phyloP scores from a whole-genome alignment of 805 yeast species.

The Metschnikowia sp. region DNA sequence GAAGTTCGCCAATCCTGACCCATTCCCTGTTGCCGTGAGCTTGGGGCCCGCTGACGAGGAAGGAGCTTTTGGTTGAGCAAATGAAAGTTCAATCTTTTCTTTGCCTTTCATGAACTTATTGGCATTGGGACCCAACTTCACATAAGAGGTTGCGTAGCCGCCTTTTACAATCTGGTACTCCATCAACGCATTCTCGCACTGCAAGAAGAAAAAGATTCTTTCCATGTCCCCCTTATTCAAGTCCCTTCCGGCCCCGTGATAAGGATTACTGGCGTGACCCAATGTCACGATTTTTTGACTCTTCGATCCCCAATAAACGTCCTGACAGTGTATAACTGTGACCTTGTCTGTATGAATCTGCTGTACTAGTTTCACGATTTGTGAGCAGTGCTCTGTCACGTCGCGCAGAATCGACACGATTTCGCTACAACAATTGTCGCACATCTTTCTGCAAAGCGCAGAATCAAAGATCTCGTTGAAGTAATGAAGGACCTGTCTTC shows the following conservation, averaged over 20 bases:
- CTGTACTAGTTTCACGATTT: constrained; percentile 58
- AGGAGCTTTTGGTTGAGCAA: constrained; percentile 28
- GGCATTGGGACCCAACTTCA: constrained; percentile 60
- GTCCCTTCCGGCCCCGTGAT: constrained; percentile 68
- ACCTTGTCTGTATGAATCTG: constrained; percentile 56
- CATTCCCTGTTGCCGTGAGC: constrained; percentile 13
- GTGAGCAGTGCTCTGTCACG: constrained; percentile 60
- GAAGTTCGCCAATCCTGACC: constrained; percentile 15
- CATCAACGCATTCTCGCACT: constrained; percentile 59
- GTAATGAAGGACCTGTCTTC: constrained; percentile 84
- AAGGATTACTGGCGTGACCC: constrained; percentile 59
- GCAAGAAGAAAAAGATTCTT: constrained; percentile 74
- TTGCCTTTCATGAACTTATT: constrained; percentile 42
- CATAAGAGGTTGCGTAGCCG: constrained; percentile 79
- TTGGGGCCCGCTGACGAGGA: constrained; percentile 2
- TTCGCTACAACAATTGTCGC: constrained; percentile 74
- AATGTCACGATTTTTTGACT: constrained; percentile 55
- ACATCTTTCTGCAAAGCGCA: constrained; percentile 59
- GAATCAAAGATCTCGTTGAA: constrained; percentile 82
- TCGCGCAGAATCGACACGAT: constrained; percentile 52
- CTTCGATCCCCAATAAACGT: constrained; percentile 72
- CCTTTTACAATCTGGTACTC: constrained; percentile 73
- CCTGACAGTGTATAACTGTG: constrained; percentile 78
- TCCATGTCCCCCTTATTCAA: constrained; percentile 70
- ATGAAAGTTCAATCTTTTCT: constrained; percentile 49